phyloP scores from a whole-genome alignment of 805 yeast species.

The Kodamaea kaohsiungensis region DNA sequence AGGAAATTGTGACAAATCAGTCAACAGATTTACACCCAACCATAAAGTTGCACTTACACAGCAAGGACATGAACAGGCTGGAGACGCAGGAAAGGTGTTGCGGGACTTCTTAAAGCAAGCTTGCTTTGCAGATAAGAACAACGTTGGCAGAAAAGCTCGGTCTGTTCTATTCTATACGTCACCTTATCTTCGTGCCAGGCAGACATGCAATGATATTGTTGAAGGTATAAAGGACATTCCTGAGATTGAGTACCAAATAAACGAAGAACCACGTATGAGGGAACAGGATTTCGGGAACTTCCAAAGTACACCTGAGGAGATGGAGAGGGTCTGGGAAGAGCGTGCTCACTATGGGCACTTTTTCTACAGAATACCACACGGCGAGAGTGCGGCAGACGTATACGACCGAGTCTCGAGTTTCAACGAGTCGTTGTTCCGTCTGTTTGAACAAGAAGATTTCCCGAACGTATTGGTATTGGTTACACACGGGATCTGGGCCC shows the following conservation, averaged over 20 bases:
- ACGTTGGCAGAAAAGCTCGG: slow-evolving; percentile 19
- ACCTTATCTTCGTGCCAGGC: slow-evolving; percentile 82
- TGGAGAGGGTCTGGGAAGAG: slow-evolving; percentile 81
- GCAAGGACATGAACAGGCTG: slow-evolving; percentile 67
- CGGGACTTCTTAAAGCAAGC: slow-evolving; percentile 35
- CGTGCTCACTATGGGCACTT: slow-evolving; percentile 79
- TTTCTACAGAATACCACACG: slow-evolving; percentile 87
- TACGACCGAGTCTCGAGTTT: slow-evolving; percentile 89
- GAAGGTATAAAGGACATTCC: slow-evolving; percentile 53
- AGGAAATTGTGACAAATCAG: slow-evolving; percentile 83
- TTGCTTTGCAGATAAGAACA: slow-evolving; percentile 29
- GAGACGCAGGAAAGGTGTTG: slow-evolving; percentile 57
- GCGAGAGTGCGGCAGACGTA: slow-evolving; percentile 96
- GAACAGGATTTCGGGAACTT: slow-evolving; percentile 96
- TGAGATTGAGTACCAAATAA: slow-evolving; percentile 49
- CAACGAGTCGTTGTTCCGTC: slow-evolving; percentile 82
- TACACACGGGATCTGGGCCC: slow-evolving; percentile 92
- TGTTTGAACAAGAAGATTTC: slow-evolving; percentile 66
- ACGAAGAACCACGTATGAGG: slow-evolving; percentile 89
- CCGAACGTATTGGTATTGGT: slow-evolving; percentile 84
- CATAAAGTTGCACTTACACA: slow-evolving; percentile 76
- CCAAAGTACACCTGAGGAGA: slow-evolving; percentile 72
- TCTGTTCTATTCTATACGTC: slow-evolving; percentile 78
- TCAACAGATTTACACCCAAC: slow-evolving; percentile 76
- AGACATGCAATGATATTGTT: slow-evolving; percentile 73